A percentile compares a stretch with the other conserved stretches of the same genome.
phyloP scores from a whole-genome alignment of 169 alveolate species.

The Plasmodium berghei region DNA sequence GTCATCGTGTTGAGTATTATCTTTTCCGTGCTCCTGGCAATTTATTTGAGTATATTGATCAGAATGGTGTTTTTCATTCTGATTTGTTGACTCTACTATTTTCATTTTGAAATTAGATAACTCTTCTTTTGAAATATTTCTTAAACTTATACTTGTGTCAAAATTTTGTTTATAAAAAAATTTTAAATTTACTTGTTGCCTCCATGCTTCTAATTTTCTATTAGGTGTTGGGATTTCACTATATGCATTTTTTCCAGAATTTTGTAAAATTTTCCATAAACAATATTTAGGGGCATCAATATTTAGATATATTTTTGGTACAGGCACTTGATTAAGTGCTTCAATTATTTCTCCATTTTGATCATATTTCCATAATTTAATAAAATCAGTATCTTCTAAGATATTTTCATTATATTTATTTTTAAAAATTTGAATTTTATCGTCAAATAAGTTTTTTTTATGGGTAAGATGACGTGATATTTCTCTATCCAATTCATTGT shows the following conservation, averaged over 20 bases:
- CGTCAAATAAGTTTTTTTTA: slow-evolving; percentile 55
- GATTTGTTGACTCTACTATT: slow-evolving; percentile 5
- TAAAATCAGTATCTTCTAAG: slow-evolving; percentile 60
- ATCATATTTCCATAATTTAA: slow-evolving; percentile 69
- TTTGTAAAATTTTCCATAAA: slow-evolving; percentile 74
- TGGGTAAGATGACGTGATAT: slow-evolving; percentile 38
- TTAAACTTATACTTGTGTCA: slow-evolving; percentile 70
- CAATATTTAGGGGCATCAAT: slow-evolving; percentile 72
- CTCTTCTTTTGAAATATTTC: slow-evolving; percentile 62
- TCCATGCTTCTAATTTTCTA: slow-evolving; percentile 77
- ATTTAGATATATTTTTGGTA: slow-evolving; percentile 69
- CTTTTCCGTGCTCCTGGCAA: neutral
- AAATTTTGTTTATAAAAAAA: slow-evolving; percentile 62
- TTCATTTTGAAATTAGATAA: slow-evolving; percentile 53
- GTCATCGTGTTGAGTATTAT: neutral
- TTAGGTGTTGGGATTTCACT: slow-evolving; percentile 72
- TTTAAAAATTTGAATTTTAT: slow-evolving; percentile 46
- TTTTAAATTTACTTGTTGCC: slow-evolving; percentile 76
- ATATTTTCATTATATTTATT: slow-evolving; percentile 52
- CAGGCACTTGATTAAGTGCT: slow-evolving; percentile 30
- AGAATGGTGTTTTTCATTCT: neutral
- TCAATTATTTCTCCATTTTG: slow-evolving; percentile 60
- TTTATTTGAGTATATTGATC: neutral
- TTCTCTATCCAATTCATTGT: slow-evolving; percentile 53
- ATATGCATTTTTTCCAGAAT: slow-evolving; percentile 72